Conservation (phyloP, 352 stramenopile genomes). For the Aphanomyces stellatus region DNA sequence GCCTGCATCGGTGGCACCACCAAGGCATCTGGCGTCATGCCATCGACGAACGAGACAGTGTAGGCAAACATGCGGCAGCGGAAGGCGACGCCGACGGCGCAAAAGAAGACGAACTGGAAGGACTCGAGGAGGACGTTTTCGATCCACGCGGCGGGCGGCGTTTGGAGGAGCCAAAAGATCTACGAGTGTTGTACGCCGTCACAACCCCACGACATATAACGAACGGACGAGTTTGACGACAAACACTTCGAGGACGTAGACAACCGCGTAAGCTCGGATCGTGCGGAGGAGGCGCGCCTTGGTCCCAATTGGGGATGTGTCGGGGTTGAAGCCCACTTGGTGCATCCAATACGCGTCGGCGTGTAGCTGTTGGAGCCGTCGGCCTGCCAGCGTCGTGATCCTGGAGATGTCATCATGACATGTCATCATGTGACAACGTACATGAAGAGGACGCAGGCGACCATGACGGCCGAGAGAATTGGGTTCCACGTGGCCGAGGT, state of each 20-base stretch:
- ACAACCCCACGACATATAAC: no score
- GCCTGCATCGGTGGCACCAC: not conserved
- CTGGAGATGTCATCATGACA: not conserved
- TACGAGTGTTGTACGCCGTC: no score
- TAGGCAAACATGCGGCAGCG: not conserved
- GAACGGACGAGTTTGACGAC: not conserved
- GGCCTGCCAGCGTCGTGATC: not conserved
- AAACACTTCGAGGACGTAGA: not conserved
- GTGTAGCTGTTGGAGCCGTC: not conserved
- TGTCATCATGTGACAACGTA: not conserved
- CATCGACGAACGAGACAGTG: not conserved
- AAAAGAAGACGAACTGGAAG: not conserved
- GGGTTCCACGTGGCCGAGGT: not conserved
- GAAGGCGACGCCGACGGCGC: not conserved
- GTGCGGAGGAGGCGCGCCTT: not conserved
- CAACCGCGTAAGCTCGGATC: not conserved
- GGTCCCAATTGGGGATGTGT: not conserved
- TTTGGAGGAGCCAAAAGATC: not conserved
- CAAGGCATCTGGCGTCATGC: not conserved
- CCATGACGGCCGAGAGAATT: slow-evolving; percentile 1
- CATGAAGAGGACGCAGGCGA: not conserved
- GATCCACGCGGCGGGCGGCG: not conserved
- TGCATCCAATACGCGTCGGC: not conserved
- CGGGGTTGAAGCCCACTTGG: not conserved
- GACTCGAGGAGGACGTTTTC: not conserved